phyloP scores from a whole-genome alignment of 768 basidiomycete species.

The Mycena kentingensis region DNA sequence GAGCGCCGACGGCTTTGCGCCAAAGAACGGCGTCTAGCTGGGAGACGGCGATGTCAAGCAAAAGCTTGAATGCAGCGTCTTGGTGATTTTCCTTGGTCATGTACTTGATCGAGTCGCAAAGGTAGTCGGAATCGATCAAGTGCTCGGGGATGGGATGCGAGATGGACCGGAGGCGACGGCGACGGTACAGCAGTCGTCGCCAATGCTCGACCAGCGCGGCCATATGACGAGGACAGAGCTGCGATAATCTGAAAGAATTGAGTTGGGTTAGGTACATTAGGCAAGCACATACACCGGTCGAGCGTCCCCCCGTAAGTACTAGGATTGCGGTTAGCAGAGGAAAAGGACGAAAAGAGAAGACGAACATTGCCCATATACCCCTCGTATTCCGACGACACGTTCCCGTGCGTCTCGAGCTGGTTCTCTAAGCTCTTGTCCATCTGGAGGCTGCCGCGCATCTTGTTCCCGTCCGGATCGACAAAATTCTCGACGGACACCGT shows the following conservation, averaged over 20 bases:
- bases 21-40: not conserved
- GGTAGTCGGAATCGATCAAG: not conserved
- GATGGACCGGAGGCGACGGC: not conserved
- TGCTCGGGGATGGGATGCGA: not conserved
- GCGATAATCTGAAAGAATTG: slow-evolving; percentile 32
- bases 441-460: slow-evolving; percentile 16
- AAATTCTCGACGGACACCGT: slow-evolving; percentile 15
- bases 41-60: not conserved
- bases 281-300: slow-evolving; percentile 22
- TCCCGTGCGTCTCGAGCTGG: slow-evolving; percentile 9
- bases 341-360: not conserved
- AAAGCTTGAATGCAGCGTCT: not conserved
- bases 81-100: slow-evolving; percentile 2
- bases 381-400: slow-evolving; percentile 30
- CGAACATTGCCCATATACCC: slow-evolving; percentile 33
- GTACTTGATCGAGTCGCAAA: slow-evolving; percentile 1
- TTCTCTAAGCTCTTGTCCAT: slow-evolving; percentile 22
- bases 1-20: not conserved
- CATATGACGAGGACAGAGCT: slow-evolving; percentile 29
- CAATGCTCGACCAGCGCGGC: slow-evolving; percentile 18
- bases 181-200: not conserved
- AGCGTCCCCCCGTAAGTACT: slow-evolving; percentile 26
- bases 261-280: too few species aligned
- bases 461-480: slow-evolving; percentile 23
- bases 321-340: not conserved